A percentile compares a stretch with the other conserved stretches of the same genome.
These are phyloP conservation scores for Irpex rosettiformis DNA, from an alignment of 1,284 basidiomycete genomes.

Conservation along the genomic window DNA sequence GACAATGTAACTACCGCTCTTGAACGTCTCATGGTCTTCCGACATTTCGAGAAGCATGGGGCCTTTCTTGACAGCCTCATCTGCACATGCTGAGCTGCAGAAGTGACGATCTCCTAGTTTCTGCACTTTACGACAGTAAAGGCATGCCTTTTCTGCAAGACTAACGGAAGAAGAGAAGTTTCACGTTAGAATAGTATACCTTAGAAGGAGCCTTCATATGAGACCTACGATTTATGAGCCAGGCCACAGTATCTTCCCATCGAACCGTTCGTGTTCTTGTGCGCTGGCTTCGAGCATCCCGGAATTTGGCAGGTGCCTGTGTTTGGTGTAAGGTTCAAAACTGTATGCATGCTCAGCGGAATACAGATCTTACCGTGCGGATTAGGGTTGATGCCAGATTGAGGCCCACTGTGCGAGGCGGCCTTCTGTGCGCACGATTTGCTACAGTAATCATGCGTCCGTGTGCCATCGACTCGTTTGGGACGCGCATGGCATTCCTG, in stretches of 20 bases:
- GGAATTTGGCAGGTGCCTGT: constrained; percentile 48
- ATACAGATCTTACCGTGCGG: constrained; percentile 6
- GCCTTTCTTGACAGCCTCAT: constrained; percentile 47
- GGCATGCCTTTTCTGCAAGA: constrained; percentile 42
- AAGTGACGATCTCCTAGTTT: constrained; percentile 55
- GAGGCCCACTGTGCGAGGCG: constrained; percentile 18
- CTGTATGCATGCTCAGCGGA: background rate
- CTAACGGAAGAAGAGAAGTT: constrained; percentile 9
- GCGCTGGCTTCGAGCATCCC: constrained; percentile 45
- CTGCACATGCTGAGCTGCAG: constrained; percentile 49
- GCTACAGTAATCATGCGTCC: constrained; percentile 52
- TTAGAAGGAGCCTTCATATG: background rate
- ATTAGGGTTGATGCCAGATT: background rate
- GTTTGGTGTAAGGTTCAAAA: background rate
- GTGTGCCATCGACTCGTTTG: constrained; percentile 49
- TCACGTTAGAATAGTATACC: background rate
- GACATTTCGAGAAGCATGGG: constrained; percentile 59
- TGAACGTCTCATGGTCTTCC: constrained; percentile 53
- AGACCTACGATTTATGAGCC: constrained; percentile 43
- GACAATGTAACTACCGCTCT: constrained; percentile 43
- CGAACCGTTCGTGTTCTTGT: constrained; percentile 31
- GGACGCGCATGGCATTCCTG: constrained; percentile 47
- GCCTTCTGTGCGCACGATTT: constrained; percentile 53
- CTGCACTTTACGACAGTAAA: constrained; percentile 51
- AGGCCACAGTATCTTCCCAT: constrained; percentile 44